Percentiles rank a stretch among this genome's conserved stretches.
Evolutionary conservation across 257 asterid species (phyloP).

Genomic region (Solanum rostratum): DNA sequence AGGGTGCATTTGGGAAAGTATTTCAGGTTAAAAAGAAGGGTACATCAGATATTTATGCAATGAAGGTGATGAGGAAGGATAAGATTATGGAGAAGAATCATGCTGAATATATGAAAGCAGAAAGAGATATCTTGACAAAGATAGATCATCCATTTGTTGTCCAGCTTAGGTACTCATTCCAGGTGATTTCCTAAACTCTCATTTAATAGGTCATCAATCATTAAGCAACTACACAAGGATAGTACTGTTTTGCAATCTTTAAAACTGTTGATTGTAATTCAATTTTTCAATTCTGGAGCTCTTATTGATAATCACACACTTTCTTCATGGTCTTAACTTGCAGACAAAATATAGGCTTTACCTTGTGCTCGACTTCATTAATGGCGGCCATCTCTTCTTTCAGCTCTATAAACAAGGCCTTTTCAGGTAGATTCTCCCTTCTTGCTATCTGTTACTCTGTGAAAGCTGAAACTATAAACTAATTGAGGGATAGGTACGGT

Average conservation of each 20-base stretch:
- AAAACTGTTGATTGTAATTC: not conserved
- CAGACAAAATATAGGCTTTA: conserved; percentile 71
- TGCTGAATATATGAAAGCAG: conserved; percentile 47
- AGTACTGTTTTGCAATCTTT: not conserved
- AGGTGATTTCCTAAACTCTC: conserved; percentile 19
- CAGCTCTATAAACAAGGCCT: conserved; percentile 64
- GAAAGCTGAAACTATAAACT: not conserved
- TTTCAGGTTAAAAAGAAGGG: conserved; percentile 50
- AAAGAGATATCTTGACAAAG: conserved; percentile 56
- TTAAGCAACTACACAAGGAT: not conserved
- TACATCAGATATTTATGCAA: conserved; percentile 46
- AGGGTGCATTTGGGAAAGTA: conserved; percentile 66
- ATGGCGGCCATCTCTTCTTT: conserved; percentile 74
- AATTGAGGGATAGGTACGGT: too few species aligned
- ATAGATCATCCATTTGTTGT: conserved; percentile 57
- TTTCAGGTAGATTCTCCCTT: conserved; percentile 35
- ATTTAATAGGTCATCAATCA: not conserved
- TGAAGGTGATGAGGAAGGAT: conserved; percentile 77
- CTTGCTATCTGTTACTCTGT: not conserved
- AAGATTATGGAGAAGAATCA: conserved; percentile 65
- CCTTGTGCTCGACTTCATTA: conserved; percentile 64
- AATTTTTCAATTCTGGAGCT: not conserved
- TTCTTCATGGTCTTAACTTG: not conserved
- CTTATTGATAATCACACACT: not conserved
- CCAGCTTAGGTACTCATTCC: conserved; percentile 61